Conservation (phyloP, 352 stramenopile genomes). For the Phytophthora brassicae region DNA sequence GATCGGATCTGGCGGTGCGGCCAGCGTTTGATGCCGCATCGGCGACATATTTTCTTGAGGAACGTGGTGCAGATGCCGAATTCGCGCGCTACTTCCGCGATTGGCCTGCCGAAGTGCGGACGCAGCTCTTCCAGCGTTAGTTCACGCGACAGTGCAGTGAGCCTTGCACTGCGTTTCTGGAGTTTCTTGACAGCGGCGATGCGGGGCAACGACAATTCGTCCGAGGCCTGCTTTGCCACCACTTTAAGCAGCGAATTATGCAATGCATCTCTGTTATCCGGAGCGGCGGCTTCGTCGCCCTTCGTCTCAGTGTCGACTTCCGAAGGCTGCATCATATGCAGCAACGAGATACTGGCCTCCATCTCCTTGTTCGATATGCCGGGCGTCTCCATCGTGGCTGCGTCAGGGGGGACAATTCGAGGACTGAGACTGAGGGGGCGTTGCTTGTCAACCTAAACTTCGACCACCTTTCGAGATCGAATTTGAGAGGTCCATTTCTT, state of each 20-base stretch:
- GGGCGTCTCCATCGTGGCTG: constrained; percentile 5
- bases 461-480: constrained; percentile 42
- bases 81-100: constrained; percentile 65
- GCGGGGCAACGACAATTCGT: constrained; percentile 17
- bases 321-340: constrained; percentile 60
- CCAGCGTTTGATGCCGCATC: constrained; percentile 65
- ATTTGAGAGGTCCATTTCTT: constrained; percentile 10
- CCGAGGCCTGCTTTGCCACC: constrained; percentile 35
- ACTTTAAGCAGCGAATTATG: constrained; percentile 43
- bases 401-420: background rate
- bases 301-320: background rate
- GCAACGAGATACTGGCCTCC: constrained; percentile 59
- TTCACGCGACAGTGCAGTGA: constrained; percentile 51
- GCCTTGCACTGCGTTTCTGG: constrained; percentile 42
- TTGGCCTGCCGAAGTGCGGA: constrained; percentile 62
- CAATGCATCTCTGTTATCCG: constrained; percentile 24
- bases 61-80: constrained; percentile 80
- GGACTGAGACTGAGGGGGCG: background rate
- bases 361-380: constrained; percentile 57
- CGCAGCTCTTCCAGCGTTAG: constrained; percentile 65
- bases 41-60: constrained; percentile 75
- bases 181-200: constrained; percentile 21
- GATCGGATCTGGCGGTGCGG: constrained; percentile 72
- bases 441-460: constrained; percentile 32
- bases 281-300: background rate